Percentiles rank a stretch among this genome's conserved stretches.
These are phyloP conservation scores for Arthrobotrys musiformis DNA, from an alignment of 2,329 filamentous ascomycete species.

Conservation along the genomic window DNA sequence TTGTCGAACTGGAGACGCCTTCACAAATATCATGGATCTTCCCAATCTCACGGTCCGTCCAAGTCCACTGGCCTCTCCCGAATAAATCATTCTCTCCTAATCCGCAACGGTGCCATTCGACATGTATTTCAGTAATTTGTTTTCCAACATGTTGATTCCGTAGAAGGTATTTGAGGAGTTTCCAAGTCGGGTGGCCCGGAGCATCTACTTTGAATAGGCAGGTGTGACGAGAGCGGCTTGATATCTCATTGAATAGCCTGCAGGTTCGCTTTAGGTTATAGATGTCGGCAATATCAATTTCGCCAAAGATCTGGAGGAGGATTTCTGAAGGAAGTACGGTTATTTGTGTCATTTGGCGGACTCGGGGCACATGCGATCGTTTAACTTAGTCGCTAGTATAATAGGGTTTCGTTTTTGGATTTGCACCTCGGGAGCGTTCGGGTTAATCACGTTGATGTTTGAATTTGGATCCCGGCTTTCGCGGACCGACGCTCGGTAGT, in stretches of 20 bases:
- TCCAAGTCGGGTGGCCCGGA: conserved; percentile 16
- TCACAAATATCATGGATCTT: background rate
- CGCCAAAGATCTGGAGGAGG: conserved; percentile 17
- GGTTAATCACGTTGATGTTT: no score
- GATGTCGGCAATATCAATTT: background rate
- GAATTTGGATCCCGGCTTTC: no score
- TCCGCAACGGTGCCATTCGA: conserved; percentile 34
- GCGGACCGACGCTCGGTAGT: no score
- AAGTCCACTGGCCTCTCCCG: conserved; percentile 11
- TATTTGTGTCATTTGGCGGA: no score
- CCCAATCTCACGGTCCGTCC: conserved; percentile 2
- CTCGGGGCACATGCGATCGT: no score
- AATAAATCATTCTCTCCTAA: background rate
- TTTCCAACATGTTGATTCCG: background rate
- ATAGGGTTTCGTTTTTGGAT: no score
- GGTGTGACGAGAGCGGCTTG: background rate
- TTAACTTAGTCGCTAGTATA: no score
- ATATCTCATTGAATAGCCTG: conserved; percentile 6
- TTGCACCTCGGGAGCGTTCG: no score
- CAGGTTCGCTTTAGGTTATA: conserved; percentile 11
- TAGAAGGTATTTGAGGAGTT: conserved; percentile 13
- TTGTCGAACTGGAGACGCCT: background rate
- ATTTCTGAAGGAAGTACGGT: conserved; percentile 3
- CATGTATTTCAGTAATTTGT: background rate
- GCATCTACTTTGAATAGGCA: conserved; percentile 24